phyloP scores from a whole-genome alignment of 495 filamentous ascomycete genomes.

The Tuber borchii region DNA sequence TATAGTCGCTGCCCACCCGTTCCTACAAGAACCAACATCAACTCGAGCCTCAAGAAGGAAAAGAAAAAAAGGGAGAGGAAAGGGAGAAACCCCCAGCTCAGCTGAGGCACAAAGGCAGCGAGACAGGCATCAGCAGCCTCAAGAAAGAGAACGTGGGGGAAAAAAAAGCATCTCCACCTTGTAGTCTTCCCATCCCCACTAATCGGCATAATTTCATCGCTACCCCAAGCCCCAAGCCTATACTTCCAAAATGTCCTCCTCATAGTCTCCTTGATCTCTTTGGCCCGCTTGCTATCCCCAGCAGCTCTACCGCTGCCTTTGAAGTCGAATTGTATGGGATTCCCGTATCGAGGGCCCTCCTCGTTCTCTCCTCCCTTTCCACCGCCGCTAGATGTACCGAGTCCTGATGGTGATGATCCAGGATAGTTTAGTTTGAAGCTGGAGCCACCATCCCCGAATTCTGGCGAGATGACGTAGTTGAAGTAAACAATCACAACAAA shows the following conservation, averaged over 20 bases:
- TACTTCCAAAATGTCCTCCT: conserved; percentile 41
- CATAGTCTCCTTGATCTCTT: conserved; percentile 44
- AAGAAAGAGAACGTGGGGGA: background rate
- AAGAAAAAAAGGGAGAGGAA: background rate
- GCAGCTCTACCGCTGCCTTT: conserved; percentile 43
- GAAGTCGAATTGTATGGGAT: conserved; percentile 34
- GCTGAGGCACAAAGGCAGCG: background rate
- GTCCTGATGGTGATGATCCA: conserved; percentile 2
- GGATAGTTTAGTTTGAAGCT: conserved; percentile 12
- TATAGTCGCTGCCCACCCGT: conserved; percentile 41
- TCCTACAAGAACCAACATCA: conserved; percentile 17
- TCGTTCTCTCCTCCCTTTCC: conserved; percentile 14
- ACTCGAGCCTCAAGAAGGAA: background rate
- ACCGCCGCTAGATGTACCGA: conserved; percentile 7
- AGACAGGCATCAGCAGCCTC: background rate
- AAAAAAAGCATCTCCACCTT: conserved; percentile 13
- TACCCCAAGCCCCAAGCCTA: conserved; percentile 37
- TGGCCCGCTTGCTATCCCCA: conserved; percentile 52
- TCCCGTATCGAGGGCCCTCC: background rate
- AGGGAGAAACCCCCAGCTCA: background rate
- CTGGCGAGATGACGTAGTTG: conserved; percentile 31
- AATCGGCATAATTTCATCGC: conserved; percentile 38
- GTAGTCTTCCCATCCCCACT: conserved; percentile 32
- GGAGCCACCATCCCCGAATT: conserved; percentile 31
- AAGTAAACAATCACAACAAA: conserved; percentile 28